A percentile compares a stretch with the other conserved stretches of the same genome.
phyloP scores from a whole-genome alignment of 129 eudicot species.

The Helianthus annuus region HanXRQr2.0-SUNRISE NC_035449.2:15157281-15157780 shows the following conservation, averaged over 20 bases:
- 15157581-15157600: conserved; percentile 84
- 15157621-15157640: conserved; percentile 49
- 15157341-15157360: conserved; percentile 60
- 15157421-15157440: conserved; percentile 92
- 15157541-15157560: conserved; percentile 70
- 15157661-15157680: no score
- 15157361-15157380: conserved; percentile 68
- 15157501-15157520: conserved; percentile 50
- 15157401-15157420: conserved; percentile 54
- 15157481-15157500: conserved; percentile 72
- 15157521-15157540: conserved; percentile 66
- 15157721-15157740: background rate
- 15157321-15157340: conserved; percentile 47
- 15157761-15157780: background rate
- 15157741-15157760: background rate
- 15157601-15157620: conserved; percentile 57
- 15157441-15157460: conserved; percentile 71
- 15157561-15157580: conserved; percentile 90
- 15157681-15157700: background rate
- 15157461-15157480: conserved; percentile 59
- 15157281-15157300: conserved; percentile 67
- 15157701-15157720: background rate
- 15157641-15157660: background rate
- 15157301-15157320: conserved; percentile 47
- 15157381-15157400: conserved; percentile 44